These are phyloP conservation scores for Tetrapisispora namnaoensis DNA, from an alignment of 805 yeast species.

Conservation along the genomic window DNA sequence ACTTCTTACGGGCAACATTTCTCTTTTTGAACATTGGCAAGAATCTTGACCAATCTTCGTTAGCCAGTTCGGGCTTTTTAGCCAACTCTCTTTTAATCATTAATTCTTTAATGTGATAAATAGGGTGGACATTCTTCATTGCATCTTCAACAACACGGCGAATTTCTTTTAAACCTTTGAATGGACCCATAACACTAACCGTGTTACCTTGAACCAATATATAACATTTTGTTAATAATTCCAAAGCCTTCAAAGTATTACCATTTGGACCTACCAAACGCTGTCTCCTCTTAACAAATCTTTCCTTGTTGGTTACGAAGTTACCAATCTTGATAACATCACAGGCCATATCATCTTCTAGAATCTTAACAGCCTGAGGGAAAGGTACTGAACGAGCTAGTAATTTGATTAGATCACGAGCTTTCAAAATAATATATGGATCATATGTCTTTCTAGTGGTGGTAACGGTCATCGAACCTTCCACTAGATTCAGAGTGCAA, in stretches of 20 bases:
- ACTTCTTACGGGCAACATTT: constrained; percentile 88
- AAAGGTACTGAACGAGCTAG: constrained; percentile 94
- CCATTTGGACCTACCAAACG: constrained; percentile 95
- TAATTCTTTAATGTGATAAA: constrained; percentile 90
- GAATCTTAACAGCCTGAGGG: constrained; percentile 87
- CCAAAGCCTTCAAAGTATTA: constrained; percentile 90
- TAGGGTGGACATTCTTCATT: constrained; percentile 95
- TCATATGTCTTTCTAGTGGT: constrained; percentile 94
- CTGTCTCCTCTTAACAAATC: constrained; percentile 92
- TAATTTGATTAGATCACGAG: constrained; percentile 87
- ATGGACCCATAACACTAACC: constrained; percentile 95
- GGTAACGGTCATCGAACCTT: constrained; percentile 94
- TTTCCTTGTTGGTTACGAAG: constrained; percentile 78
- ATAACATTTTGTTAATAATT: constrained; percentile 89
- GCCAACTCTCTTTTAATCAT: constrained; percentile 96
- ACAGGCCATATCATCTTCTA: constrained; percentile 89
- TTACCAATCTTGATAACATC: constrained; percentile 94
- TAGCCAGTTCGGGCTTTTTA: constrained; percentile 87
- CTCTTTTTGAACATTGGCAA: constrained; percentile 94
- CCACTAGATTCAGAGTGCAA: constrained; percentile 84
- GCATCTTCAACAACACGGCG: constrained; percentile 96
- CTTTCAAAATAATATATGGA: constrained; percentile 87
- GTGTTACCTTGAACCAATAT: constrained; percentile 96
- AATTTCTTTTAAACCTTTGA: constrained; percentile 80
- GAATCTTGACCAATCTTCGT: constrained; percentile 95